These are phyloP conservation scores for Paraconiothyrium brasiliense DNA, from an alignment of 2,329 filamentous ascomycete species.

Conservation along the genomic window DNA sequence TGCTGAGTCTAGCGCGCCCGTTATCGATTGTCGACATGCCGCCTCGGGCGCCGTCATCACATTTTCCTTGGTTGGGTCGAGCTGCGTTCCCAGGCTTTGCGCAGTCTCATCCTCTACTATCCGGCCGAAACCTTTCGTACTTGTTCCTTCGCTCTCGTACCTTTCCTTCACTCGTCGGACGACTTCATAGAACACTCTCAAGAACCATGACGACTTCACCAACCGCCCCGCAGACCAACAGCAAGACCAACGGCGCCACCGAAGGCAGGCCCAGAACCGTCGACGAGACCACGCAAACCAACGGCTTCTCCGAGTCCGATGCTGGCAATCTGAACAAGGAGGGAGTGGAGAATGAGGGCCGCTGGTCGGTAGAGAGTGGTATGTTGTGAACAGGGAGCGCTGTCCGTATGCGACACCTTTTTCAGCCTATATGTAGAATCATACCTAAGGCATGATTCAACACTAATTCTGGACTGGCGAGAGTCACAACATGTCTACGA, in stretches of 20 bases:
- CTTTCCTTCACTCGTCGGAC: background rate
- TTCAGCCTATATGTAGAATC: constrained; percentile 10
- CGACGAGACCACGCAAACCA: constrained; percentile 54
- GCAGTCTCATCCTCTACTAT: background rate
- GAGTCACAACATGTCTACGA: background rate
- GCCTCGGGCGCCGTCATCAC: background rate
- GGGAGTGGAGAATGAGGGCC: constrained; percentile 21
- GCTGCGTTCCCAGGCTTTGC: background rate
- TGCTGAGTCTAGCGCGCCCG: background rate
- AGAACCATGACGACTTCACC: constrained; percentile 7
- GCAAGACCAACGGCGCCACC: constrained; percentile 1
- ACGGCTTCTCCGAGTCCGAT: constrained; percentile 45
- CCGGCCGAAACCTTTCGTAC: background rate
- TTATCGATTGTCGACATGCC: constrained; percentile 13
- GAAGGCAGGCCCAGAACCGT: constrained; percentile 25
- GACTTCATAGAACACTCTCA: background rate
- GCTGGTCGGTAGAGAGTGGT: constrained; percentile 59
- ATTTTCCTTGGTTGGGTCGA: constrained; percentile 10
- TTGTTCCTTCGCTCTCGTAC: background rate
- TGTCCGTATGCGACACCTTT: constrained; percentile 45
- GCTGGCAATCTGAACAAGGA: constrained; percentile 48
- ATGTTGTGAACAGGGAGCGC: constrained; percentile 46
- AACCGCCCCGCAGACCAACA: background rate
- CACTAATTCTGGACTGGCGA: background rate
- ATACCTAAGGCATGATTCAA: background rate